Percentiles rank a stretch among this genome's conserved stretches.
Evolutionary conservation across 2,329 filamentous ascomycete genomes (phyloP).

Genomic region (Aspergillus tamarii): DNA sequence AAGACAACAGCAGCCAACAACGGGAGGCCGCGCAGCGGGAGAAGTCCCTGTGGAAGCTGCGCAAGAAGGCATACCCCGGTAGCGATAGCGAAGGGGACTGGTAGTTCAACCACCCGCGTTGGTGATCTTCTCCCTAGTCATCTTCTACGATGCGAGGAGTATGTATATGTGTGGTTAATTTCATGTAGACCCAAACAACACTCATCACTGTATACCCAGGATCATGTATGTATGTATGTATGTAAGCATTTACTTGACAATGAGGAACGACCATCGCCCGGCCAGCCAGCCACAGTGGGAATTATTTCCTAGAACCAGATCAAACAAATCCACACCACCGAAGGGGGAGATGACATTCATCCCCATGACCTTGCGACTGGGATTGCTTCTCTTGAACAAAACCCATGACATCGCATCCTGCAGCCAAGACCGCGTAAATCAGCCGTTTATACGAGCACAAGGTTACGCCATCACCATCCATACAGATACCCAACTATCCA

Average conservation of each 20-base stretch:
- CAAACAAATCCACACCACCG: neutral
- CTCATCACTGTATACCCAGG: neutral
- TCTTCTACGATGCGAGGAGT: neutral
- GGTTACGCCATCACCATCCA: neutral
- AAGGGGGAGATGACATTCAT: neutral
- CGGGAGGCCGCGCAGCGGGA: constrained; percentile 32
- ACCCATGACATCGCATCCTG: neutral
- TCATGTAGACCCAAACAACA: neutral
- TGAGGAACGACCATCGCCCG: neutral
- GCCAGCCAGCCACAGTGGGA: neutral
- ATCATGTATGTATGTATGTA: constrained; percentile 1
- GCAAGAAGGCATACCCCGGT: constrained; percentile 42
- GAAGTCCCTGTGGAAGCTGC: constrained; percentile 42
- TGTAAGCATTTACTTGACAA: neutral
- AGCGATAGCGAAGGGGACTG: constrained; percentile 43
- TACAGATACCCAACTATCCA: neutral
- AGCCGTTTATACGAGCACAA: neutral
- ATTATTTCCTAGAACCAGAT: neutral
- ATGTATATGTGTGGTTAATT: constrained; percentile 4
- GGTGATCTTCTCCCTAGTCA: neutral
- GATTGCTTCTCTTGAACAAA: neutral
- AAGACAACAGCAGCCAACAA: constrained; percentile 35
- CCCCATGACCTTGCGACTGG: neutral
- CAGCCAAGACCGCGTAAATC: neutral
- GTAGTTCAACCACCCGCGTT: constrained; percentile 16